Evolutionary conservation across 805 yeast species (phyloP).

Genomic region (Kodamaea laetipori): DNA sequence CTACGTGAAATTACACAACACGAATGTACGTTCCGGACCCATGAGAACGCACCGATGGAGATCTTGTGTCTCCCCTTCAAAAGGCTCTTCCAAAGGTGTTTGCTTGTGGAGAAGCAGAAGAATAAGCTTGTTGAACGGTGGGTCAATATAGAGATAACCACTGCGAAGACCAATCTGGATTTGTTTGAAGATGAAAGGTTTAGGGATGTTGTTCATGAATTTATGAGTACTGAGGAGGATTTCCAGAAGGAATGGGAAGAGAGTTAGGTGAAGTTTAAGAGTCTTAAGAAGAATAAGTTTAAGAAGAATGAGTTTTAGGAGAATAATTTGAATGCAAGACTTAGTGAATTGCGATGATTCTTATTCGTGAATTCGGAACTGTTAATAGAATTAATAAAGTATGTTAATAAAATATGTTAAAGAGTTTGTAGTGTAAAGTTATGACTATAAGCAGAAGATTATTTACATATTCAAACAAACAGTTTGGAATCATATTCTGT

Average conservation of each 20-base stretch:
- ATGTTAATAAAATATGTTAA: too few species aligned
- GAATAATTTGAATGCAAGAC: too few species aligned
- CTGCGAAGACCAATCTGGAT: constrained; percentile 32
- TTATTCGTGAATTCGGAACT: too few species aligned
- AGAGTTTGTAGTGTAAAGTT: too few species aligned
- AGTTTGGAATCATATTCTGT: too few species aligned
- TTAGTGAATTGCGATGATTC: too few species aligned
- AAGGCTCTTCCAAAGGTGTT: constrained; percentile 43
- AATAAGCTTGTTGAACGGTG: constrained; percentile 30
- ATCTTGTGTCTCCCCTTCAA: constrained; percentile 47
- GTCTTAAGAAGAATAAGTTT: too few species aligned
- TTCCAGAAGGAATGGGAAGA: constrained; percentile 23
- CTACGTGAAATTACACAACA: constrained; percentile 39
- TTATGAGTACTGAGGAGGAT: constrained; percentile 41
- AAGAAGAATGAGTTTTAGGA: too few species aligned
- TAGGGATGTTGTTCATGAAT: constrained; percentile 32
- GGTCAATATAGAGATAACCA: constrained; percentile 44
- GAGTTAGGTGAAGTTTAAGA: neutral
- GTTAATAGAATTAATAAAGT: too few species aligned
- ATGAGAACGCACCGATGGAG: constrained; percentile 28
- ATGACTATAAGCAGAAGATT: too few species aligned
- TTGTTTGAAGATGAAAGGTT: constrained; percentile 26
- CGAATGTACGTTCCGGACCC: constrained; percentile 43
- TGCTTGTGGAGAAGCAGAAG: constrained; percentile 30
- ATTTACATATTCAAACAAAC: too few species aligned